Percentiles rank a stretch among this genome's conserved stretches.
Conservation (phyloP, 2,329 filamentous ascomycete species). For the Cytospora chrysosperma region DNA sequence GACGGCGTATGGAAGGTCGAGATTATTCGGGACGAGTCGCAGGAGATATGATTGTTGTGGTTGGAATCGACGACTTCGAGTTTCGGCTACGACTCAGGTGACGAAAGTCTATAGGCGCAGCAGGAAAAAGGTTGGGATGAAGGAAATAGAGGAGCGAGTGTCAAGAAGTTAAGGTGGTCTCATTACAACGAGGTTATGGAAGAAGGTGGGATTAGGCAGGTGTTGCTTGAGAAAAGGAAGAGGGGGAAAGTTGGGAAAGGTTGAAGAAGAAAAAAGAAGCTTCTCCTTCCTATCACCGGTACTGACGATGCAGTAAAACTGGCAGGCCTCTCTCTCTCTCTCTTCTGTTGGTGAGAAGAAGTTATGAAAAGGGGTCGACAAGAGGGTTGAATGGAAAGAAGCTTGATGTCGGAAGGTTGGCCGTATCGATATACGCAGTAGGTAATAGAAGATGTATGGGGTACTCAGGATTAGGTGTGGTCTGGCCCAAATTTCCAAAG, state of each 20-base stretch:
- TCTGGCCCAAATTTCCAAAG: not conserved
- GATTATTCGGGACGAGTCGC: not conserved
- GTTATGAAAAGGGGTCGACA: conserved; percentile 23
- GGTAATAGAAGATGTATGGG: too few relatives aligned
- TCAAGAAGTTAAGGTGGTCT: conserved; percentile 39
- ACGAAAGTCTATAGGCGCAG: not conserved
- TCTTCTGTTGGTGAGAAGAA: conserved; percentile 18
- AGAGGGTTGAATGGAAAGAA: not conserved
- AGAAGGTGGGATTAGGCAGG: conserved; percentile 22
- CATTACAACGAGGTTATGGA: conserved; percentile 41
- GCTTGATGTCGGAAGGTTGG: not conserved
- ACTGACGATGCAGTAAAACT: conserved; percentile 14
- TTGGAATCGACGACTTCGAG: not conserved
- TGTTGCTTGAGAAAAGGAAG: conserved; percentile 27
- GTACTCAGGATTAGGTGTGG: not conserved
- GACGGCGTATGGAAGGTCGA: conserved; percentile 9
- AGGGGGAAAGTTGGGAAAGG: conserved; percentile 25
- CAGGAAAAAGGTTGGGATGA: not conserved
- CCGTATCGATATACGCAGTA: not conserved
- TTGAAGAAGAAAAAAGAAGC: not conserved
- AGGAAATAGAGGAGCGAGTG: conserved; percentile 37
- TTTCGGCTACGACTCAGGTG: conserved; percentile 4
- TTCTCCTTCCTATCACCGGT: conserved; percentile 18
- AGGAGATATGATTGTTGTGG: conserved; percentile 2
- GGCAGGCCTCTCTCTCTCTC: not conserved